phyloP scores from a whole-genome alignment of 2,329 filamentous ascomycete species.

The Pseudogymnoascus verrucosus region DNA sequence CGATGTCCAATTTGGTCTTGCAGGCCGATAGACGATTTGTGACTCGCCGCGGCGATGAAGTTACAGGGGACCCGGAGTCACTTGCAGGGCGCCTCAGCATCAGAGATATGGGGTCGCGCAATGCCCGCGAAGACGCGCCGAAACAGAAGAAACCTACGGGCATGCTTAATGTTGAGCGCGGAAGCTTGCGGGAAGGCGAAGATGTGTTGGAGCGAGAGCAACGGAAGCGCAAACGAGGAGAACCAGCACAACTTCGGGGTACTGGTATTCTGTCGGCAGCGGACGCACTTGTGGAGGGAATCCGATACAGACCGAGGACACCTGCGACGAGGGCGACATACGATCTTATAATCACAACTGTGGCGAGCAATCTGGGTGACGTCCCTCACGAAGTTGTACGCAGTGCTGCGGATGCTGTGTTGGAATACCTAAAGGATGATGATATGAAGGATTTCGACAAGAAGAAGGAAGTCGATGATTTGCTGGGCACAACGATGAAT shows the following conservation, averaged over 20 bases:
- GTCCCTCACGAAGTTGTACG: constrained; percentile 85
- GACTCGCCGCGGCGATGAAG: constrained; percentile 84
- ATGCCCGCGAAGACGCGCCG: constrained; percentile 69
- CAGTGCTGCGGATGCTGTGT: constrained; percentile 84
- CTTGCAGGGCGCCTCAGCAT: constrained; percentile 90
- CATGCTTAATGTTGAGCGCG: constrained; percentile 64
- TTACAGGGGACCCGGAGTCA: constrained; percentile 94
- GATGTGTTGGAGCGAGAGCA: constrained; percentile 79
- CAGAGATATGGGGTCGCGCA: constrained; percentile 84
- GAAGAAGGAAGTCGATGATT: constrained; percentile 94
- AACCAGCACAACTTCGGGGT: constrained; percentile 60
- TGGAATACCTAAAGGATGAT: constrained; percentile 92
- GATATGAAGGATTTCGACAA: constrained; percentile 95
- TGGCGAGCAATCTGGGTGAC: constrained; percentile 81
- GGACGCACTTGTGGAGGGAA: constrained; percentile 81
- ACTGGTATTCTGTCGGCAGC: constrained; percentile 74
- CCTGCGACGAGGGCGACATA: constrained; percentile 87
- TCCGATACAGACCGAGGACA: constrained; percentile 86
- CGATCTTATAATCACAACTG: constrained; percentile 86
- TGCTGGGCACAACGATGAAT: constrained; percentile 72
- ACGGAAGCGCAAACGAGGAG: constrained; percentile 72
- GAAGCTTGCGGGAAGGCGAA: constrained; percentile 68
- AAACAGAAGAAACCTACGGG: constrained; percentile 63
- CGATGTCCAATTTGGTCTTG: constrained; percentile 99
- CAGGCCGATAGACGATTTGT: constrained; percentile 97